Evolutionary conservation across 495 filamentous ascomycete species (phyloP), one percentile per base, ranked within the genome.

Genomic region (Glutinoglossum americanum): DNA sequence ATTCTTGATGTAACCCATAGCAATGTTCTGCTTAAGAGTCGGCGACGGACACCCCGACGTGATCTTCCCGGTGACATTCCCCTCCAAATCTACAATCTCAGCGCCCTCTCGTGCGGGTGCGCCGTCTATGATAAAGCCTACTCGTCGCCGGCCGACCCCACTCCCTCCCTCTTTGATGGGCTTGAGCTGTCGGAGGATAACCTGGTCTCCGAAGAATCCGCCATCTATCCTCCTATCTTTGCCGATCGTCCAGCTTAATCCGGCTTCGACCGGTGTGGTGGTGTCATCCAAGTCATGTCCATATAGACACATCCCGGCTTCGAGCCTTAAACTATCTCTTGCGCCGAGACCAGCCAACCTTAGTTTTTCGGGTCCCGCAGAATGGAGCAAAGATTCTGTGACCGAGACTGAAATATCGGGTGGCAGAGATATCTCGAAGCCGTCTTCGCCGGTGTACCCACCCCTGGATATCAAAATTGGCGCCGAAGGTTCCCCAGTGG

Each of bases 281-380:
- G 74, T 72, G 59, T 94, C 93, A 64, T 93, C 80, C 48, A 98
- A 78, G 70, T 98, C 92, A 67, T 95, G 88, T n/a, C 92, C 92
- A 72, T 97, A 97, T 26, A 97, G 78, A 69, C 87, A 97, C 89
- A 98, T 90, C 54, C 92, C 92, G 0, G 93, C 92, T 70, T 98
- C 92, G 9, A 98, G 79, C 19, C 92, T 80, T 60, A 98, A 77
- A 62, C 83, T 92, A 68, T 98, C 93, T 58, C 92, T 78, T 5
- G 92, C 88, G 3, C 88, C 92, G 0, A 98, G 75, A 13, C 92
- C 92, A 25, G 89, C 87, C 8, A 96, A 72, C 59, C 81, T 82
- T 17, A 94, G 69, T 58, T 74, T 73, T 48, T 84, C 80, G 19
- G 73, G 71, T 1, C 74, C 74, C 9, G 76, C 78, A 57, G 74